phyloP scores from a whole-genome alignment of 2,329 filamentous ascomycete genomes.

The Diaporthe destruens region DNA sequence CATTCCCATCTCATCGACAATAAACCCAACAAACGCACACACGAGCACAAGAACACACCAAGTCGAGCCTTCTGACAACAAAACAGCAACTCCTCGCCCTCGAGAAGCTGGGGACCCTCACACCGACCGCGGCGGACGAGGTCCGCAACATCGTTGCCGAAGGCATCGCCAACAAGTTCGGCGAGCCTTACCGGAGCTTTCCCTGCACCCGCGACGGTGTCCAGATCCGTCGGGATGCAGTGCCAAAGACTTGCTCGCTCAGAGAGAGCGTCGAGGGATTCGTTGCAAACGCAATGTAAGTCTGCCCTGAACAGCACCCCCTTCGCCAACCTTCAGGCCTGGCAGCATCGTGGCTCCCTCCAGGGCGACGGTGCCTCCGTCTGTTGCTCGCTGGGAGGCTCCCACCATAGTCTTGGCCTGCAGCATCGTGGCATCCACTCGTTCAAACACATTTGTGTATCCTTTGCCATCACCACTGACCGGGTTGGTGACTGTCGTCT shows the following conservation, averaged over 20 bases:
- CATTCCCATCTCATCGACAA: not conserved
- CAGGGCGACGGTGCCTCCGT: not conserved
- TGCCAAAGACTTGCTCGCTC: constrained; percentile 16
- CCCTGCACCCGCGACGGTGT: constrained; percentile 11
- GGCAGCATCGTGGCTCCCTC: not conserved
- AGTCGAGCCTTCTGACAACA: not conserved
- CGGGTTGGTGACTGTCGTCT: not conserved
- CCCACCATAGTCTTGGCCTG: not conserved
- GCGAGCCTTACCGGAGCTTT: constrained; percentile 30
- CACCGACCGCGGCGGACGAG: constrained; percentile 29
- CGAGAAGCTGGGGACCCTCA: constrained; percentile 22
- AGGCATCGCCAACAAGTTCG: constrained; percentile 33
- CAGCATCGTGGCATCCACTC: not conserved
- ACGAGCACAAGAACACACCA: not conserved
- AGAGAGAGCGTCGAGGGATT: not conserved
- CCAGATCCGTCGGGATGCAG: constrained; percentile 32
- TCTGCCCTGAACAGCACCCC: not conserved
- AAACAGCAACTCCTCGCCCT: constrained; percentile 34
- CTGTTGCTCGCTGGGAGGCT: not conserved
- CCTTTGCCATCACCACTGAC: not conserved
- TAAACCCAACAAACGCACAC: not conserved
- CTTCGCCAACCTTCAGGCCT: not conserved
- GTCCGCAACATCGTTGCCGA: constrained; percentile 38
- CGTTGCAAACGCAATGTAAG: not conserved
- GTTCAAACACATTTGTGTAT: not conserved